Conservation (phyloP, 257 asterid genomes). For the Jaltomata sinuosa region DNA sequence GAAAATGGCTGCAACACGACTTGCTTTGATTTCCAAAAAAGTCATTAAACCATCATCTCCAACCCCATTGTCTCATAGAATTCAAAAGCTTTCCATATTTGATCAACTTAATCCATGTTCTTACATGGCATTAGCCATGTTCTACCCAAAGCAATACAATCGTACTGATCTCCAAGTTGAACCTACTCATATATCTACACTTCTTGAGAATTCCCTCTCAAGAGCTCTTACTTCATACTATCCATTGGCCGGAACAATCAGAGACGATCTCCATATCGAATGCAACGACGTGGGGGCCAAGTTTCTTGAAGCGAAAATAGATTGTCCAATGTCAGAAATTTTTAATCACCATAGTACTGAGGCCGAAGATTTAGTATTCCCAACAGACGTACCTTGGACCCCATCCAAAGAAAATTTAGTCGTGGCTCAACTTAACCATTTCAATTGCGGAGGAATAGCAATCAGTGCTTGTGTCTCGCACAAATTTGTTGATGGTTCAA, state of each 20-base stretch:
- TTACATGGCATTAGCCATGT: background rate
- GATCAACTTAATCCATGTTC: background rate
- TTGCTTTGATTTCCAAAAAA: background rate
- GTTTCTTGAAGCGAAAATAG: background rate
- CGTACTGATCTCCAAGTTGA: background rate
- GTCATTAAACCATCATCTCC: conserved; percentile 8
- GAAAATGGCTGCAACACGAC: background rate
- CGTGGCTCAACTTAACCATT: background rate
- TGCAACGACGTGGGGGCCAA: conserved; percentile 7
- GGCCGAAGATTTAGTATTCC: background rate
- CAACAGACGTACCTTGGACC: background rate
- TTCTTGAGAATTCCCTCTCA: background rate
- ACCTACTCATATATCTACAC: background rate
- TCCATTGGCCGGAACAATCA: conserved; percentile 3
- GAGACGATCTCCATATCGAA: background rate
- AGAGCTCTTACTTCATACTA: background rate
- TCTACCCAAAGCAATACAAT: background rate
- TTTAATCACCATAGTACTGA: background rate
- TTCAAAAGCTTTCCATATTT: background rate
- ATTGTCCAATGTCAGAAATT: background rate
- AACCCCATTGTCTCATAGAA: background rate
- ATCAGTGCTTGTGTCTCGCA: background rate
- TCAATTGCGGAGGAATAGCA: conserved; percentile 3
- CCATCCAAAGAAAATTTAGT: background rate
- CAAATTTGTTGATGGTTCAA: background rate